Evolutionary conservation across 257 asterid species (phyloP), one percentile per base, ranked within the genome.

Genomic region (Mentha longifolia): DNA sequence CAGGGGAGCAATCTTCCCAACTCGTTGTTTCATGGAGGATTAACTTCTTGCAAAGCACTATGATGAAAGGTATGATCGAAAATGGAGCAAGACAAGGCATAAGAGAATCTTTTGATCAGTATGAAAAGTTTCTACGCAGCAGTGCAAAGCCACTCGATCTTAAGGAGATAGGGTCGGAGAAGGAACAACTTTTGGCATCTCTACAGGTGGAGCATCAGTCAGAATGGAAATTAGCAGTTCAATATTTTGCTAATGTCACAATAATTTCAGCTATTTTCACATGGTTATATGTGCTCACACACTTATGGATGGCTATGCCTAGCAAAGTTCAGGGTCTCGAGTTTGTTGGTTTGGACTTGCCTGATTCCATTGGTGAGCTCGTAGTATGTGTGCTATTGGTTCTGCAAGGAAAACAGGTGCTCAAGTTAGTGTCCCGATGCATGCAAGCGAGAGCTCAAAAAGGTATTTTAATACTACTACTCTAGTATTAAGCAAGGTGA

Each of bases 61-160:
- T 95, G 85, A 89, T 95, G 96, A 95, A 77, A 81, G 84, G 98
- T 73, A 87, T 95, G 92, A 95, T 95, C 51, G 99, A 95, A 77
- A 79, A 79, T 33, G 98, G 99, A 66, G 94, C 97, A 4, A 85
- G 81, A 16, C 98, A 95, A 74, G 98, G 98, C 67, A 87, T 95
- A 69, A 92, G 84, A 80, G 99, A 95, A 61, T 87, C 88, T 79
- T 88, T 92, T 76, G 99, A 88, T 31, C 89, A 87, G 77, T 95
- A 82, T 59, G 84, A 79, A 14, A 92, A 78, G 75, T 20, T 89
- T 71, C 57, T 95, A 39, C 79, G 94, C 69, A 87, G 85, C 83
- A 81, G 59, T 49, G 91, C 83, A 43, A 89, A 95, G 80, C 95
- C 89, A 22, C 96, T 92, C 59, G 95, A 95, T 54, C 76, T 81